Conservation (phyloP, 2,329 filamentous ascomycete genomes). For the Diaporthe longicolla region DNA sequence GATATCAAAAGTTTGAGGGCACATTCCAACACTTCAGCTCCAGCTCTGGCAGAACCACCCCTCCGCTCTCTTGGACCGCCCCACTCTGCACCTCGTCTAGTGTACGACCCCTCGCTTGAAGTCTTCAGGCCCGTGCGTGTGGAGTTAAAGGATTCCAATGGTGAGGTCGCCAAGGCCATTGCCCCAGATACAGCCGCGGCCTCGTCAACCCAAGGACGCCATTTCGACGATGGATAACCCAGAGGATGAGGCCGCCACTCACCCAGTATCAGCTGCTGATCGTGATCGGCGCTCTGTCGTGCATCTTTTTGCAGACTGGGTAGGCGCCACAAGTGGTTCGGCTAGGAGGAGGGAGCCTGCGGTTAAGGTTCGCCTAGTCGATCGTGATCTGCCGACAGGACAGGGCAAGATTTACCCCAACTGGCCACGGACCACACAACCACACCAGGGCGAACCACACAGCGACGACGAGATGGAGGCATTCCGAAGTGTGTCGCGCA, state of each 20-base stretch:
- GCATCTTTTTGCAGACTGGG: not conserved
- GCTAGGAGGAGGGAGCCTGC: slow-evolving; percentile 24
- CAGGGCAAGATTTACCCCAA: slow-evolving; percentile 27
- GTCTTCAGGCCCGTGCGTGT: slow-evolving; percentile 29
- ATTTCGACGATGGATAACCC: not conserved
- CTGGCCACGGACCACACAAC: slow-evolving; percentile 13
- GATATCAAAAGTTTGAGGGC: not conserved
- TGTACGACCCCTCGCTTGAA: slow-evolving; percentile 18
- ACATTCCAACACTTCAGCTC: not conserved
- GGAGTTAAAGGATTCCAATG: slow-evolving; percentile 24
- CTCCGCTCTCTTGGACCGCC: slow-evolving; percentile 22
- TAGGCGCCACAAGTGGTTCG: not conserved
- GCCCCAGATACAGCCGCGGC: not conserved
- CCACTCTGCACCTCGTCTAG: slow-evolving; percentile 26
- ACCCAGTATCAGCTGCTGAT: not conserved
- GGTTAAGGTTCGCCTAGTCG: slow-evolving; percentile 30
- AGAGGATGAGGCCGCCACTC: slow-evolving; percentile 1
- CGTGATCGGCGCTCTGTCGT: not conserved
- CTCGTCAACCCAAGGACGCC: not conserved
- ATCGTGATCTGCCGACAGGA: slow-evolving; percentile 29
- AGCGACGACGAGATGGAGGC: not conserved
- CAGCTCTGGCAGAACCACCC: slow-evolving; percentile 12
- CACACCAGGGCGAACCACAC: not conserved
- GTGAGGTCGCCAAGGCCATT: slow-evolving; percentile 22
- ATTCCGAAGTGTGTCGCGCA: not conserved